Percentiles rank a stretch among this genome's conserved stretches.
Conservation (phyloP, 192 early-diverging fungal genomes). For the Polychytrium aggregatum region DNA sequence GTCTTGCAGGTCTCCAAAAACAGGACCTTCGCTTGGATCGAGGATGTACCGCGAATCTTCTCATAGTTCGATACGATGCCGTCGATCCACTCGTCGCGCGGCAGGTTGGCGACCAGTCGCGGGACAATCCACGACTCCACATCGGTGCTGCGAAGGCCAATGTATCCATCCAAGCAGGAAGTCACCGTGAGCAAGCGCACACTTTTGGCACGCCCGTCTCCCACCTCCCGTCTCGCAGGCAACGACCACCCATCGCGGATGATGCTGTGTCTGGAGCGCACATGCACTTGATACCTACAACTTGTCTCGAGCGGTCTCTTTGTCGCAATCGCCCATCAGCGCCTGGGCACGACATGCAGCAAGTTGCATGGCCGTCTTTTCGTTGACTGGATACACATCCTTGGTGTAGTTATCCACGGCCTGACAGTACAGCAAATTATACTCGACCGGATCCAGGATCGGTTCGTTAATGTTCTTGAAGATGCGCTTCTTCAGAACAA, state of each 20-base stretch:
- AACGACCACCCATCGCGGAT: too few relatives aligned
- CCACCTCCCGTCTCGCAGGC: too few relatives aligned
- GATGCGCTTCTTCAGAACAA: conserved; percentile 36
- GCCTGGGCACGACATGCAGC: conserved; percentile 36
- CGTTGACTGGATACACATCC: conserved; percentile 33
- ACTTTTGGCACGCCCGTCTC: too few relatives aligned
- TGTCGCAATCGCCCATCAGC: conserved; percentile 32
- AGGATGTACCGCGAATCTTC: conserved; percentile 15
- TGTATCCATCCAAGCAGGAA: too few relatives aligned
- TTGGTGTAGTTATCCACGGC: conserved; percentile 31
- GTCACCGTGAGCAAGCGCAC: too few relatives aligned
- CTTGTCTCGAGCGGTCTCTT: conserved; percentile 7
- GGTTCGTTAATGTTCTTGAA: conserved; percentile 31
- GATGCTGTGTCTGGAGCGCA: too few relatives aligned
- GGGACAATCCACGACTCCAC: conserved; percentile 23
- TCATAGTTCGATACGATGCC: conserved; percentile 32
- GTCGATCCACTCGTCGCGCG: conserved; percentile 23
- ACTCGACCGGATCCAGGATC: conserved; percentile 27
- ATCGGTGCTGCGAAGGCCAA: too few relatives aligned
- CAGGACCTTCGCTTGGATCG: conserved; percentile 19
- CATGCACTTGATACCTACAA: conserved; percentile 17
- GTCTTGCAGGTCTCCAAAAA: conserved; percentile 29
- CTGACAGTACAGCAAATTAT: conserved; percentile 30
- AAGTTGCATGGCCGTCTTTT: conserved; percentile 25
- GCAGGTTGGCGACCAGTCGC: conserved; percentile 21